Evolutionary conservation across 2,329 filamentous ascomycete species (phyloP).

Genomic region (Tolypocladium paradoxum): DNA sequence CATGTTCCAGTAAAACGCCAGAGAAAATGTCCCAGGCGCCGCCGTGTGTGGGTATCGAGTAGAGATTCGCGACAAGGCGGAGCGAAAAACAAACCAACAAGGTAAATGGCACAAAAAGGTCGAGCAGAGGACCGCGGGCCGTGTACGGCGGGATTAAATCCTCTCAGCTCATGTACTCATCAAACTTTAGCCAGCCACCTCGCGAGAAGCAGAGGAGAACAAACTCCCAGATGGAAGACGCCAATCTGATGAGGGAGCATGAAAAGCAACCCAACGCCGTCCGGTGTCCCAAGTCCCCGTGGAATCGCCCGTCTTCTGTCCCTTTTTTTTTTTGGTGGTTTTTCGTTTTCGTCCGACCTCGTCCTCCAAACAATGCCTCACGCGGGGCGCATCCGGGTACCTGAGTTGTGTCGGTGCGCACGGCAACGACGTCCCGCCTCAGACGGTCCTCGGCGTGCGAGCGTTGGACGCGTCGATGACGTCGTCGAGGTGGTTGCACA

Average conservation of each 20-base stretch:
- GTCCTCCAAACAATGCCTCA: constrained; percentile 9
- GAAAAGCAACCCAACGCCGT: constrained; percentile 20
- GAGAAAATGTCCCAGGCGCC: constrained; percentile 9
- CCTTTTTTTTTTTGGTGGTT: constrained; percentile 11
- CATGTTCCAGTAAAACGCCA: neutral
- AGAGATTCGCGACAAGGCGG: constrained; percentile 9
- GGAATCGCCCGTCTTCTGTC: constrained; percentile 12
- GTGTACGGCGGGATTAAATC: constrained; percentile 18
- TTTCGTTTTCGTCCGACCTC: constrained; percentile 6
- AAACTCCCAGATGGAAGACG: constrained; percentile 32
- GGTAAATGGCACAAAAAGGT: constrained; percentile 8
- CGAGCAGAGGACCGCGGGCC: constrained; percentile 18
- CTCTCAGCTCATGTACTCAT: constrained; percentile 31
- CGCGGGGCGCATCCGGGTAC: neutral
- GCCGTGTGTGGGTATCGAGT: constrained; percentile 1
- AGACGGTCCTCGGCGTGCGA: constrained; percentile 47
- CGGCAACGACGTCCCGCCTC: constrained; percentile 14
- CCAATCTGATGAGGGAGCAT: constrained; percentile 39
- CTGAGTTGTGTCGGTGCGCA: neutral
- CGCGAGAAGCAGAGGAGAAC: constrained; percentile 35
- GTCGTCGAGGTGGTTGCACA: constrained; percentile 98
- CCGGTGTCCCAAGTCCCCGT: constrained; percentile 10
- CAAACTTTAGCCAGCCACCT: constrained; percentile 35
- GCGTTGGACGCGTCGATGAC: constrained; percentile 75
- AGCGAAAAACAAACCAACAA: constrained; percentile 7